These are phyloP conservation scores for Diplodia corticola DNA, from an alignment of 2,329 filamentous ascomycete genomes.

Conservation along the genomic window DNA sequence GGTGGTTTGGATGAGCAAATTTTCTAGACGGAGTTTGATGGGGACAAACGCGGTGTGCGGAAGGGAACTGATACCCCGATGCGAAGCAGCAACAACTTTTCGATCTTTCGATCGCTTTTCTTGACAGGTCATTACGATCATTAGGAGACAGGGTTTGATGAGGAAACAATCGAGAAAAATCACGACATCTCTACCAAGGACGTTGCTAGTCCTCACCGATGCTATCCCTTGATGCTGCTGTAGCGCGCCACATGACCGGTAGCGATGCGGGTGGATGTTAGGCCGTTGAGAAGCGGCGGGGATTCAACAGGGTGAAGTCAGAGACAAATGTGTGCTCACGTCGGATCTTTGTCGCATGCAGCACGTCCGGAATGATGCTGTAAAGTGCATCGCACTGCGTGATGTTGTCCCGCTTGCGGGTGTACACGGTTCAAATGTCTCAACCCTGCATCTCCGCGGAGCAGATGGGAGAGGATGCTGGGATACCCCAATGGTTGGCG, in stretches of 20 bases:
- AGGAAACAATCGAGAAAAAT: not conserved
- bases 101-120: not conserved
- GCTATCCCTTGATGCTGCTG: not conserved
- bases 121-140: not conserved
- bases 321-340: not conserved
- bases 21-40: not conserved
- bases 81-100: slow-evolving; percentile 10
- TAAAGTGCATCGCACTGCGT: not conserved
- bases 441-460: slow-evolving; percentile 14
- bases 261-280: not conserved
- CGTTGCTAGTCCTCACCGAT: not conserved
- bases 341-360: not conserved
- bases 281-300: not conserved
- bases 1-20: not conserved
- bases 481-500: not conserved
- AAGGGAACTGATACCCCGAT: slow-evolving; percentile 19
- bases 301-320: not conserved
- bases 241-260: not conserved
- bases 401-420: not conserved
- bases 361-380: not conserved
- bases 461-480: not conserved
- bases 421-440: not conserved
- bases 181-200: not conserved
- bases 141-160: not conserved
- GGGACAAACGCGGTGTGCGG: not conserved